phyloP scores from a whole-genome alignment of 331 rosid genomes.

The Rhamnella rubrinervis region DNA sequence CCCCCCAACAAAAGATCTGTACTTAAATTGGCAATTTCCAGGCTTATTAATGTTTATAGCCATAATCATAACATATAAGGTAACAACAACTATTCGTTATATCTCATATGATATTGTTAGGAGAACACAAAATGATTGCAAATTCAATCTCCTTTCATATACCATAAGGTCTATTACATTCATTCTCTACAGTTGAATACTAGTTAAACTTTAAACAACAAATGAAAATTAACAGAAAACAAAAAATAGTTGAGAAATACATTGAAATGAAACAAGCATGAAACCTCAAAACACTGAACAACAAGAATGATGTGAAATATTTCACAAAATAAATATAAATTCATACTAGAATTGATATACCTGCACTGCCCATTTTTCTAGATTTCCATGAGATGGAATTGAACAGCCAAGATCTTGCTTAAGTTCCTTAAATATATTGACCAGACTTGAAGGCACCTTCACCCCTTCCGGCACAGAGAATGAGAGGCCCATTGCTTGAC shows the following conservation, averaged over 20 bases:
- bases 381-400: constrained; percentile 77
- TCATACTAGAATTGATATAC: constrained; percentile 19
- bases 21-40: background rate
- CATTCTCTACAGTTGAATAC: no score
- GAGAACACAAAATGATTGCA: background rate
- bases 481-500: constrained; percentile 98
- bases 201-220: no score
- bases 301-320: no score
- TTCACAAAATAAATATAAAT: no score
- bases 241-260: no score
- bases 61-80: background rate
- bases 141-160: background rate
- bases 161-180: no score
- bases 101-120: background rate
- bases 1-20: background rate
- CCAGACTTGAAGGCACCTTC: constrained; percentile 84
- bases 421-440: constrained; percentile 84
- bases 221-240: no score
- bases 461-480: constrained; percentile 91
- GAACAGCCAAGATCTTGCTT: constrained; percentile 83
- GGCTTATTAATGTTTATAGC: background rate
- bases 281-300: no score
- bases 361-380: constrained; percentile 91
- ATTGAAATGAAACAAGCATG: no score
- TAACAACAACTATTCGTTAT: background rate